phyloP scores from a whole-genome alignment of 371 early-diverging fungal species.

The Rhizopus delemar region DNA sequence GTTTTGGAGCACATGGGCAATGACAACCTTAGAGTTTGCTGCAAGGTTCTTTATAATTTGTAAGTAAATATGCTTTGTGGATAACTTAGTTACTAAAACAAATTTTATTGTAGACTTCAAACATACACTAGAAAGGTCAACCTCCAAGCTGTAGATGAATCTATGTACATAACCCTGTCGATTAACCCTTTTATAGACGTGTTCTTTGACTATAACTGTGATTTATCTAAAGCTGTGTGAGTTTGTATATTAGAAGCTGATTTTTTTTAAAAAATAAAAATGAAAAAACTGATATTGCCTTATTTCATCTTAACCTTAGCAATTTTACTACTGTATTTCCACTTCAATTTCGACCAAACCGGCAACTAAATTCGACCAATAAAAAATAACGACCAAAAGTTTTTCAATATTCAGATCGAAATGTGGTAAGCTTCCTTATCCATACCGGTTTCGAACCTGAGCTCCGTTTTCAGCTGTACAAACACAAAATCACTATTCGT shows the following conservation, averaged over 20 bases:
- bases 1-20: slow-evolving; percentile 13
- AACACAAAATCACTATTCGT: too few relatives aligned
- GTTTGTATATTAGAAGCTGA: slow-evolving; percentile 5
- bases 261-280: neutral
- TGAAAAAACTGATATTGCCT: neutral
- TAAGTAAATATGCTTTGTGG: slow-evolving; percentile 14
- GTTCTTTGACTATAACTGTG: slow-evolving; percentile 7
- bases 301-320: slow-evolving; percentile 1
- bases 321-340: too few relatives aligned
- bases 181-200: slow-evolving; percentile 11
- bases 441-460: too few relatives aligned
- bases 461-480: too few relatives aligned
- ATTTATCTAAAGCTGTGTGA: slow-evolving; percentile 10
- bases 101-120: slow-evolving; percentile 10
- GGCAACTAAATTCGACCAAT: too few relatives aligned
- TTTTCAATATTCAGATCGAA: too few relatives aligned
- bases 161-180: slow-evolving; percentile 10
- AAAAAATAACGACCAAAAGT: too few relatives aligned
- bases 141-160: slow-evolving; percentile 8
- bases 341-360: too few relatives aligned
- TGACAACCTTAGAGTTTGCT: slow-evolving; percentile 16
- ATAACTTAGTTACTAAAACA: too few relatives aligned
- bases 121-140: slow-evolving; percentile 14
- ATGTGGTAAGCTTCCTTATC: too few relatives aligned
- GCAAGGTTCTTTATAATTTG: slow-evolving; percentile 13